A percentile compares a stretch with the other conserved stretches of the same genome.
phyloP scores from a whole-genome alignment of 2,329 filamentous ascomycete species.

The Pseudonectria foliicola region DNA sequence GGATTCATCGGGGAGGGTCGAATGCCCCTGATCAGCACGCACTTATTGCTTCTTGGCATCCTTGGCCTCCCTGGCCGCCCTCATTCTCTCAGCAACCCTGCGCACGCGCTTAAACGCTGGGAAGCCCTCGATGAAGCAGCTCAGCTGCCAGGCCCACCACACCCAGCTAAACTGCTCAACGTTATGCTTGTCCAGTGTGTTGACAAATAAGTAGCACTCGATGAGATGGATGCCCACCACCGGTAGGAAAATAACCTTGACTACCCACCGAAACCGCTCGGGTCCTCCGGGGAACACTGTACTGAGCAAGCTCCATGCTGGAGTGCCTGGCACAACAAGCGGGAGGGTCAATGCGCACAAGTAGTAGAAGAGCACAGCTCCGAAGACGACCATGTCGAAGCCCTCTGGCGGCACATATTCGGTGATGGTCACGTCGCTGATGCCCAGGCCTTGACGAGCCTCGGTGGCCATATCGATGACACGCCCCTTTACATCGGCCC shows the following conservation, averaged over 20 bases:
- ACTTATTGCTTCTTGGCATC: conserved; percentile 35
- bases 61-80: conserved; percentile 32
- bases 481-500: conserved; percentile 60
- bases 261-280: conserved; percentile 49
- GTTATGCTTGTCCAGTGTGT: conserved; percentile 39
- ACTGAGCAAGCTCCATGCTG: conserved; percentile 43
- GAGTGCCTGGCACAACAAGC: conserved; percentile 46
- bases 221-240: conserved; percentile 57
- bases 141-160: conserved; percentile 50
- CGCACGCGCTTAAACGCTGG: conserved; percentile 46
- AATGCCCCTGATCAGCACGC: background rate
- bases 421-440: conserved; percentile 39
- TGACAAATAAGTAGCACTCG: conserved; percentile 54
- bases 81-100: conserved; percentile 36
- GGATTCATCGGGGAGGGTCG: no score
- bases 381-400: conserved; percentile 46
- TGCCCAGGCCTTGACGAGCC: conserved; percentile 51
- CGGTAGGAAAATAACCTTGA: conserved; percentile 49
- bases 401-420: conserved; percentile 34
- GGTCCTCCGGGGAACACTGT: conserved; percentile 50
- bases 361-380: conserved; percentile 47
- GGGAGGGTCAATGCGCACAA: conserved; percentile 39
- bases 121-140: conserved; percentile 48
- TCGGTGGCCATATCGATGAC: conserved; percentile 63
- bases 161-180: conserved; percentile 37